A percentile compares a stretch with the other conserved stretches of the same genome.
Evolutionary conservation across 2,329 filamentous ascomycete genomes (phyloP).

Genomic region (Akanthomyces lecanii): DNA sequence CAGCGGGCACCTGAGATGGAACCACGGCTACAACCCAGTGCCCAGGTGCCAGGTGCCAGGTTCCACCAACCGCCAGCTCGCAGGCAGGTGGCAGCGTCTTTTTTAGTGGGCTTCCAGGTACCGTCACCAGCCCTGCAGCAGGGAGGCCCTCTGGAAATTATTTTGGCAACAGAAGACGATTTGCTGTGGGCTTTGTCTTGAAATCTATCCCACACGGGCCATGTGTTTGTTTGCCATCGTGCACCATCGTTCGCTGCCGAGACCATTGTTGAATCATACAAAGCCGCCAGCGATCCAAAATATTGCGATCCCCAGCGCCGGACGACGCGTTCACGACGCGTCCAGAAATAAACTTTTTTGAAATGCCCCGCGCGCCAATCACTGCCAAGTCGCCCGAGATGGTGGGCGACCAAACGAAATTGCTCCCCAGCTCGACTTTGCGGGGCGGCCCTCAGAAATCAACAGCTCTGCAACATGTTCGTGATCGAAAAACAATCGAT

Average conservation of each 20-base stretch:
- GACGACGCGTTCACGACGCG: slow-evolving; percentile 3
- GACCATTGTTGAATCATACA: neutral
- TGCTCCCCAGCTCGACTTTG: neutral
- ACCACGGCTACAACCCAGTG: too few relatives aligned
- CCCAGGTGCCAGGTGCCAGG: too few relatives aligned
- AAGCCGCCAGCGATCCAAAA: neutral
- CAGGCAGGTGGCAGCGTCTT: too few relatives aligned
- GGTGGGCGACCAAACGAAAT: slow-evolving; percentile 8
- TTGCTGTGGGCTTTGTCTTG: neutral
- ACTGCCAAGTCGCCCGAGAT: neutral
- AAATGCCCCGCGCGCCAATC: neutral
- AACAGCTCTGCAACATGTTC: neutral
- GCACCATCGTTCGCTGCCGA: neutral
- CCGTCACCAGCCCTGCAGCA: neutral
- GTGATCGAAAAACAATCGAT: neutral
- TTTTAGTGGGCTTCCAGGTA: neutral
- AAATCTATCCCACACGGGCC: neutral
- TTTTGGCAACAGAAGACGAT: neutral
- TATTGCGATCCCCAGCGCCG: too few relatives aligned
- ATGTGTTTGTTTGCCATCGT: neutral
- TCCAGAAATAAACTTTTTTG: neutral
- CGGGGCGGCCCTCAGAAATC: neutral
- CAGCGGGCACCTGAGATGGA: neutral
- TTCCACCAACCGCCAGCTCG: too few relatives aligned
- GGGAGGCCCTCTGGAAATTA: neutral